Evolutionary conservation across 2,329 filamentous ascomycete species (phyloP), one percentile per base, ranked within the genome.

Genomic region (Dendryphion nanum): DNA sequence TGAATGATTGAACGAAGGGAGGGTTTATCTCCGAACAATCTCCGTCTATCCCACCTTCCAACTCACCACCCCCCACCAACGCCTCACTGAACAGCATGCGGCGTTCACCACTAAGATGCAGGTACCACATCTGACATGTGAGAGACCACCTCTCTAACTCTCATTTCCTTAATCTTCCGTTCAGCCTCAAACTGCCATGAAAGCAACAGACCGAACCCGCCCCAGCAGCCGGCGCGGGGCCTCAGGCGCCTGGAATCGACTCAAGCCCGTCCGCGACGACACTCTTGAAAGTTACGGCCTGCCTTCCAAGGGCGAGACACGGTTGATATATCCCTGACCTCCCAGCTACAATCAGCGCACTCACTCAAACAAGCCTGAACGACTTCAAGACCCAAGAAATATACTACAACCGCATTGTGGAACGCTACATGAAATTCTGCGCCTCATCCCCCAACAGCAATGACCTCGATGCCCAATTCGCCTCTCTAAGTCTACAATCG

Each of bases 351-450:
- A n/a, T n/a, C n/a, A n/a, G n/a, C n/a, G n/a, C n/a, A n/a, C n/a
- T n/a, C n/a, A n/a, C n/a, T n/a, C n/a, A 10, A 19, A 35, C 18
- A 42, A 75, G 71, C 42, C 59, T 73, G 16, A 68, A 70, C 41
- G 82, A 91, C 53, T 72, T 77, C 66, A 88, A 86, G 68, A 79
- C 78, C 6, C 91, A 97, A 68, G 86, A 95, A 64, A 74, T 74
- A 37, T 96, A 91, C 71, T 95, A 91, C 67, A 82, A 83, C 60
- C 87, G 83, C 60, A 94, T 96, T 54, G 82, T 90, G 41, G 84
- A 91, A 59, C 82, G 89, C 33, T 96, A 95, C 69, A 85, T 95
- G 79, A 81, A 81, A 47, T 94, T 95, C 64, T 95, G 89, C 72
- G 86, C 86, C 34, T 76, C 83, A 23, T 81, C 82, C 13, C 79